Evolutionary conservation across 345 rosid genomes (phyloP), one percentile per base, ranked within the genome.

Genomic region (Chamaenerion angustifolium): DNA sequence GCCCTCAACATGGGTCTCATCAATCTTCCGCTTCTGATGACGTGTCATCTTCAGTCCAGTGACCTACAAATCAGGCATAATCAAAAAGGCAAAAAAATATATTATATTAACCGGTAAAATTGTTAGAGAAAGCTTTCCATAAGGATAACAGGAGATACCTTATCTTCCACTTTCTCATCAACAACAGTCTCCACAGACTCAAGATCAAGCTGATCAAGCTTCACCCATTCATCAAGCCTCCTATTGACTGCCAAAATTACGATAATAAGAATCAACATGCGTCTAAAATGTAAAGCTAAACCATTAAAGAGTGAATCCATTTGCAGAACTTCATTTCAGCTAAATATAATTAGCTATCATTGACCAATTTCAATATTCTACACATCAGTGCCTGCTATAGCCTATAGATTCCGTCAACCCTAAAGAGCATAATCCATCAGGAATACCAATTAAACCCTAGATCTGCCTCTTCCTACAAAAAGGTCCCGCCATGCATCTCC

Each of bases 181-280:
- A 90, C 85, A 50, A 81, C 94, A 17, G 94, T 56, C 67, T 90
- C 95, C 3, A 90, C 95, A 6, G 98, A 90, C 63, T 72, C 80
- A 64, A 86, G 92, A 63, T 90, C 92, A 27, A 90, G 76, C 49
- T 86, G 98, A 35, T 90, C 98, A 63, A 83, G 85, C 52, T 86
- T 88, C 65, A 77, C 93, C 98, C 98, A 90, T 52, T 90, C 98
- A 68, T 90, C 98, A 13, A 90, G 82, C 75, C 98, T 83, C 79
- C 98, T 73, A 66, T 90, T 90, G 68, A 90, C 98, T 90, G 73
- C 52, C 44, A 50, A 16, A 52, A 3, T 5, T 31, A 31, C 1
- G 10, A 31, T 31, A 10, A 44, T 18, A 42, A 44, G 19, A 21
- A 27, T 12, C 53, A 7, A 62, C 46, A 31, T 1, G n/a, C 9